Evolutionary conservation across 352 stramenopile species (phyloP).

Genomic region (Thalassiosira mediterranea): DNA sequence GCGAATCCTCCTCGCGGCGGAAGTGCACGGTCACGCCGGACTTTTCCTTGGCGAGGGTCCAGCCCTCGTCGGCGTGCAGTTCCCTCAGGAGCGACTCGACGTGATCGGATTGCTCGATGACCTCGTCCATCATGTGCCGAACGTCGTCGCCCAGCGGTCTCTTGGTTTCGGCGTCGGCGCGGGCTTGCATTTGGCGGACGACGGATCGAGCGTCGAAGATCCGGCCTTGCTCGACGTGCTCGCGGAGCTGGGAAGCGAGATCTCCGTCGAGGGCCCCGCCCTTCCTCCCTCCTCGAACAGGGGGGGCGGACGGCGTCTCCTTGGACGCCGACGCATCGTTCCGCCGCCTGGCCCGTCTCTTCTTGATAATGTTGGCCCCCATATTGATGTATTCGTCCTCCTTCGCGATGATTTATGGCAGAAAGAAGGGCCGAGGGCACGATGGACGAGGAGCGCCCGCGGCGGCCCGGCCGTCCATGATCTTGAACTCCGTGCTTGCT

Average conservation of each 20-base stretch:
- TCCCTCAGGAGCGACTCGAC: constrained; percentile 27
- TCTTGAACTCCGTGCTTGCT: too few relatives aligned
- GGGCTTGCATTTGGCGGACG: not conserved
- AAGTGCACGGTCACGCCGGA: constrained; percentile 35
- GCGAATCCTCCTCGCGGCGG: constrained; percentile 6
- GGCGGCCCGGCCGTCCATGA: too few relatives aligned
- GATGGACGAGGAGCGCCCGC: too few relatives aligned
- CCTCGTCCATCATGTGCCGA: constrained; percentile 18
- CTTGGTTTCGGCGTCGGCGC: not conserved
- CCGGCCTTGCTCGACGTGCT: constrained; percentile 17
- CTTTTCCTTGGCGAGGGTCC: constrained; percentile 33
- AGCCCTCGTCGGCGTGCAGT: constrained; percentile 35
- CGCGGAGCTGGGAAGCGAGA: not conserved
- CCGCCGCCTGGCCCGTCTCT: too few relatives aligned
- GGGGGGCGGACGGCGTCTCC: too few relatives aligned
- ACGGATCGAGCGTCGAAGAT: constrained; percentile 23
- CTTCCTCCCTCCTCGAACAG: too few relatives aligned
- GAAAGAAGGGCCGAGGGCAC: too few relatives aligned
- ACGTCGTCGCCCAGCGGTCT: not conserved
- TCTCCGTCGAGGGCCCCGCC: too few relatives aligned
- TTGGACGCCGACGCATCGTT: too few relatives aligned
- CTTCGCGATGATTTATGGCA: too few relatives aligned
- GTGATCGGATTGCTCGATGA: constrained; percentile 26
- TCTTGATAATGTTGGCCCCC: too few relatives aligned
- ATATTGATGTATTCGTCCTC: too few relatives aligned